Evolutionary conservation across 305 asterid genomes (phyloP).

Genomic region (Solanum aculeatissimum): DNA sequence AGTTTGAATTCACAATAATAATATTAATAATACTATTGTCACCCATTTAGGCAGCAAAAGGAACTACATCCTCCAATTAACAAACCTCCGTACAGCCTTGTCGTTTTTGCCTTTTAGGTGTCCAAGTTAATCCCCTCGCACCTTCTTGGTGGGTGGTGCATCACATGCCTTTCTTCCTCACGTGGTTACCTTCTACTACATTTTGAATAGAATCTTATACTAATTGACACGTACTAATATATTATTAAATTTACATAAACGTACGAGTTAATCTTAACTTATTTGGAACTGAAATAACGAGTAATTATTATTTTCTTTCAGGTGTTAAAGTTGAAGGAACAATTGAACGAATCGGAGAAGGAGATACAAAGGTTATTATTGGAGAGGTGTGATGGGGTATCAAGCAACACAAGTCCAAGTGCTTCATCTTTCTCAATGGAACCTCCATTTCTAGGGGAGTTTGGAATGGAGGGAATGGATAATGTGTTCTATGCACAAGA

Average conservation of each 20-base stretch:
- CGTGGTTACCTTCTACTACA: background rate
- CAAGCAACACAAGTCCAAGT: constrained; percentile 43
- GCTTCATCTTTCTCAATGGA: constrained; percentile 44
- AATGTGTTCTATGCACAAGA: constrained; percentile 28
- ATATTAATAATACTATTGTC: background rate
- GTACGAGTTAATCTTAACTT: background rate
- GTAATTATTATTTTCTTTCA: background rate
- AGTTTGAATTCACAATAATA: background rate
- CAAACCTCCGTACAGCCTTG: constrained; percentile 23
- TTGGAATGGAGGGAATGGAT: constrained; percentile 48
- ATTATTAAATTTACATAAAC: background rate
- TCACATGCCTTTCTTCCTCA: constrained; percentile 26
- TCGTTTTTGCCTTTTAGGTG: constrained; percentile 25
- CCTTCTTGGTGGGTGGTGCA: constrained; percentile 11
- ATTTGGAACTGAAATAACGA: background rate
- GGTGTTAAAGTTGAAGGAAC: constrained; percentile 58
- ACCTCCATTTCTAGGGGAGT: constrained; percentile 47
- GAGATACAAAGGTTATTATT: constrained; percentile 36
- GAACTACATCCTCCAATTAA: constrained; percentile 4
- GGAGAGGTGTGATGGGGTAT: constrained; percentile 24
- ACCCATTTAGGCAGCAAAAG: constrained; percentile 19
- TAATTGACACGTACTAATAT: background rate
- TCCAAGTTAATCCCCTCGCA: constrained; percentile 1
- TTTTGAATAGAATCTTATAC: background rate
- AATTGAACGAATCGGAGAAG: constrained; percentile 46